Evolutionary conservation across 768 basidiomycete genomes (phyloP).

Genomic region (Russula sp.): DNA sequence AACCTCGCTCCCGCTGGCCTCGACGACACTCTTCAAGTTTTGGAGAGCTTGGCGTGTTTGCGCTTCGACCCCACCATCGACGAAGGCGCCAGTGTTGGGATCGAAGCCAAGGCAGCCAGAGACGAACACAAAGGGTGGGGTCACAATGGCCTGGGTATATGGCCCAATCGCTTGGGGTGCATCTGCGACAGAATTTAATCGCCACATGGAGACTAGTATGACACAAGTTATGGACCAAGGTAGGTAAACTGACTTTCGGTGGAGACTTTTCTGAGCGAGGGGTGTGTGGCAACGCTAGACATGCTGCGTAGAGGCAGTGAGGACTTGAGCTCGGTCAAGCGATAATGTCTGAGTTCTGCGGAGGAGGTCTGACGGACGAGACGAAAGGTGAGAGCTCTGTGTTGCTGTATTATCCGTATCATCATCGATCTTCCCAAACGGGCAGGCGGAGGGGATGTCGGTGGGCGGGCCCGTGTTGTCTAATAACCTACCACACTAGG

Average conservation of each 20-base stretch:
- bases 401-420: not conserved
- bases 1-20: conserved; percentile 71
- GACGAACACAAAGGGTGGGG: conserved; percentile 77
- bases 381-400: not conserved
- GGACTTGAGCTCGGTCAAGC: not conserved
- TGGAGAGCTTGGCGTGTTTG: conserved; percentile 80
- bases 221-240: not conserved
- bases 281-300: conserved; percentile 30
- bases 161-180: conserved; percentile 79
- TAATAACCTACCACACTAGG: no score
- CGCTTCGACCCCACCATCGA: conserved; percentile 65
- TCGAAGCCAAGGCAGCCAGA: conserved; percentile 87
- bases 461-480: no score
- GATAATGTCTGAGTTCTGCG: not conserved
- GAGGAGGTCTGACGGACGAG: not conserved
- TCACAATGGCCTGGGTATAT: conserved; percentile 82
- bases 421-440: not conserved
- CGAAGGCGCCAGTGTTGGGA: conserved; percentile 62
- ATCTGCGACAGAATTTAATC: conserved; percentile 34
- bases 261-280: conserved; percentile 31
- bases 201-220: not conserved
- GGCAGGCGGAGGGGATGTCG: not conserved
- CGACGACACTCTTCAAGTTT: conserved; percentile 78
- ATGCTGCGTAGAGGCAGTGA: conserved; percentile 21
- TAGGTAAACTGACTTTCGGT: conserved; percentile 25